Base-by-base conservation (phyloP, 305 asterid genomes). In the Salvia sclarea region DNA sequence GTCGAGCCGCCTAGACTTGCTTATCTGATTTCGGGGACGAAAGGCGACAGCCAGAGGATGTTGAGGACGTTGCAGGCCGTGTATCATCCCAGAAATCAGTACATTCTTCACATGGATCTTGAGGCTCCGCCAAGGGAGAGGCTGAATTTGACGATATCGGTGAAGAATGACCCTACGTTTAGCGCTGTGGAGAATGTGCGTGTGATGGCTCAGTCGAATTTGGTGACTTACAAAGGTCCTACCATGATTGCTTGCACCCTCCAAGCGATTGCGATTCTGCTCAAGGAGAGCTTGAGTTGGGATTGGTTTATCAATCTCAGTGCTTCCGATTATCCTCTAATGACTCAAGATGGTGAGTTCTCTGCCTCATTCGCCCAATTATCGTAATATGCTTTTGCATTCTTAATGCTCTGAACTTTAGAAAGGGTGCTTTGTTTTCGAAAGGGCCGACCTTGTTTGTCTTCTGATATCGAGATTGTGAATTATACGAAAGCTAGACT, bases 231-330 rank as follows among this genome's bases (percentile, higher is more conserved):
- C 66, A 94, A 94, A 73, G 99, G 99, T 28, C 97, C 97, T 3
- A 91, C 97, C 1, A 94, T 94, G 99, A 83, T 91, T 76, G 99
- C 99, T 69, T 83, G 90, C 66, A 94, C 98, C 66, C 95, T 94
- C 44, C 96, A 94, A 78, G 99, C 96, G 10, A 82, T 91, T 37
- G 87, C 99, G 2, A 87, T 91, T 73, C 73, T 94, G 81, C 76
- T 91, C 85, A 94, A 81, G 78, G 96, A 94, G 79, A 85, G 93
- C 72, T 71, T 76, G 68, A 78, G 74, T 41, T 94, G 97, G 98
- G 98, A 91, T 74, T 93, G 98, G 98, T 93, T 93, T 88, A 93
- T 93, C 30, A 93, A 93, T 82, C 92, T 93, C 10, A 94, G 99
- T 69, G 99, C 99, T 76, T 94, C 99, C 1, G 99, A 94, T 84